Evolutionary conservation across 805 yeast species (phyloP), one percentile per base, ranked within the genome.

Genomic region (Saccharomycopsis oosterbeekiorum): DNA sequence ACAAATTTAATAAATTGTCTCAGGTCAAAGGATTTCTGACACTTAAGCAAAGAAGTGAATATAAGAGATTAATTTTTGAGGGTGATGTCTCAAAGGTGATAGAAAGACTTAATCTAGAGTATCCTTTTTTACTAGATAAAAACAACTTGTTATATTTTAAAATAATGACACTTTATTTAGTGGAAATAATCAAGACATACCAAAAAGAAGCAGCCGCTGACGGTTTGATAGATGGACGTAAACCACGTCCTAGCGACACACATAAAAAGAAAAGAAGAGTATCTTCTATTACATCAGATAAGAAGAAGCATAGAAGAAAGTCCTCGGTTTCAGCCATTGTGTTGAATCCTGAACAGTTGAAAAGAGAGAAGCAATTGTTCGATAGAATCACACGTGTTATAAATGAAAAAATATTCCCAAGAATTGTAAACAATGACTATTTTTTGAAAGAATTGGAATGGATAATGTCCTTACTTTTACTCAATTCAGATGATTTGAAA

Each of bases 401-500:
- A 9, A 78, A 84, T 63, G 80, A 78, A 21, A 84, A 84, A 67
- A 70, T 88, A 64, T 81, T 89, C 4, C 76, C 77, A 64, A 82
- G 85, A 62, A 86, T 85, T 0, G 77, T 86, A 1, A 78, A 80
- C 58, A 84, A 84, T 56, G 75, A 75, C 65, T 76, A 76, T 61
- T 82, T 86, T 63, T 77, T 90, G 72, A 80, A 81, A 60, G 93
- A 89, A 65, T 73, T 91, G 64, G 97, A 92, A 69, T 75, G 85
- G 54, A 84, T 96, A 1, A 88, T 91, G 94, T 89, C 96, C 24
- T 75, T 91, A 63, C 73, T 91, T 42, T 82, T 83, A 43, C 80
- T 66, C 15, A 68, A 66, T 36, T 63, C 64, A 5, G 59, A 61
- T 14, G 67, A 69, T 50, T 53, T 63, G 26, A 60, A 60, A 59